phyloP scores from a whole-genome alignment of 176 grass and related monocot species.

The Chrysopogon serrulatus region DNA sequence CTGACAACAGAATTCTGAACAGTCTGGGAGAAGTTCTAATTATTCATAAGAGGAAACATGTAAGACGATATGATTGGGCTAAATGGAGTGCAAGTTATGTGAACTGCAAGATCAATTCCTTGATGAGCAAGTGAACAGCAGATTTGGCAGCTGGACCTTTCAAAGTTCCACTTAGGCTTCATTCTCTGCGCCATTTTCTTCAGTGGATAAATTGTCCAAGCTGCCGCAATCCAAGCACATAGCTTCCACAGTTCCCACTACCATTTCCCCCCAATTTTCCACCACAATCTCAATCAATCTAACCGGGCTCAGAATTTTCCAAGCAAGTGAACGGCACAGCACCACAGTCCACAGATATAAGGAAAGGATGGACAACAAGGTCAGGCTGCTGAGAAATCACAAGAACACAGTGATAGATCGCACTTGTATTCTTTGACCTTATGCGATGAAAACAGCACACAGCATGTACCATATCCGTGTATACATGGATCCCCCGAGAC shows the following conservation, averaged over 20 bases:
- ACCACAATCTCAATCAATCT: neutral
- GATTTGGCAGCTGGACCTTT: neutral
- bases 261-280: neutral
- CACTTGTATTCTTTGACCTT: slow-evolving; percentile 13
- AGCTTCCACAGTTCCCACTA: neutral
- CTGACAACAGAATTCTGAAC: too few relatives aligned
- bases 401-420: neutral
- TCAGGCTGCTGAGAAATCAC: neutral
- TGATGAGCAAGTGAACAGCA: neutral
- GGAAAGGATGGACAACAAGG: neutral
- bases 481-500: slow-evolving; percentile 5
- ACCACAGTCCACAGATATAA: neutral
- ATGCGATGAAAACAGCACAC: neutral
- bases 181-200: neutral
- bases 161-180: neutral
- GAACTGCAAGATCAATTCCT: neutral
- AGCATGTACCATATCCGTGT: slow-evolving; percentile 23
- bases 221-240: neutral
- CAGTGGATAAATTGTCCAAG: neutral
- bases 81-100: neutral
- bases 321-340: slow-evolving; percentile 19
- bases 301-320: neutral
- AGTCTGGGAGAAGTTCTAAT: too few relatives aligned
- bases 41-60: neutral
- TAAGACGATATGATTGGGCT: neutral